These are phyloP conservation scores for Bisporella sp. DNA, from an alignment of 2,329 filamentous ascomycete species.

Conservation along the genomic window DNA sequence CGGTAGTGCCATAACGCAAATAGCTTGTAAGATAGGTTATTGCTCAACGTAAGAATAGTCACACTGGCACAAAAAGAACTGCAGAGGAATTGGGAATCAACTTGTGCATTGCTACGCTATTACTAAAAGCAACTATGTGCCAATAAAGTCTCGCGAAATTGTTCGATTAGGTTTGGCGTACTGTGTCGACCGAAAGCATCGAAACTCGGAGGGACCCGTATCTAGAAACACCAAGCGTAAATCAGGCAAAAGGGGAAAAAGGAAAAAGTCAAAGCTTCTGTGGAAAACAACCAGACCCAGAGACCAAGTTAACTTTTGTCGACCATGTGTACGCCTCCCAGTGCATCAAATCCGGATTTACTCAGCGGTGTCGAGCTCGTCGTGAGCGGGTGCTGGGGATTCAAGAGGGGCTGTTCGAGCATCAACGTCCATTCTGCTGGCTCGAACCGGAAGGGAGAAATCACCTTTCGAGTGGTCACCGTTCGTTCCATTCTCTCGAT, in stretches of 20 bases:
- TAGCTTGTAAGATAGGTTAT: too few species aligned
- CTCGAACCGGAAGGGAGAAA: conserved; percentile 18
- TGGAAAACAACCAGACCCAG: conserved; percentile 12
- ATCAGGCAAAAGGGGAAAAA: conserved; percentile 19
- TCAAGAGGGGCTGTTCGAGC: conserved; percentile 49
- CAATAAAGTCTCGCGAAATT: too few species aligned
- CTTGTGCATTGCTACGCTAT: conserved; percentile 8
- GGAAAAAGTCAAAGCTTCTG: conserved; percentile 14
- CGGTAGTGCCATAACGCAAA: too few species aligned
- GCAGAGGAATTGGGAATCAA: too few species aligned
- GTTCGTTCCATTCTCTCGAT: conserved; percentile 71
- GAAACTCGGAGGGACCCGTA: conserved; percentile 16
- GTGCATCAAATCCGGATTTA: conserved; percentile 30
- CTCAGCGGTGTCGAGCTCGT: conserved; percentile 95
- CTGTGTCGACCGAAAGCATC: too few species aligned
- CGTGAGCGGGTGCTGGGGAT: conserved; percentile 75
- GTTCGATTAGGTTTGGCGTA: too few species aligned
- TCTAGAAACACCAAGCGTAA: conserved; percentile 27
- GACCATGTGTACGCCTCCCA: conserved; percentile 16
- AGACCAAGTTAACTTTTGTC: conserved; percentile 21
- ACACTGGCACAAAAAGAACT: too few species aligned
- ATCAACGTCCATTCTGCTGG: conserved; percentile 15
- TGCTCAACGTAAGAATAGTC: too few species aligned
- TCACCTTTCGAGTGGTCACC: conserved; percentile 88
- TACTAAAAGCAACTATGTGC: too few species aligned